Evolutionary conservation across 805 yeast genomes (phyloP).

Genomic region (Pichia gijzeniarum): DNA sequence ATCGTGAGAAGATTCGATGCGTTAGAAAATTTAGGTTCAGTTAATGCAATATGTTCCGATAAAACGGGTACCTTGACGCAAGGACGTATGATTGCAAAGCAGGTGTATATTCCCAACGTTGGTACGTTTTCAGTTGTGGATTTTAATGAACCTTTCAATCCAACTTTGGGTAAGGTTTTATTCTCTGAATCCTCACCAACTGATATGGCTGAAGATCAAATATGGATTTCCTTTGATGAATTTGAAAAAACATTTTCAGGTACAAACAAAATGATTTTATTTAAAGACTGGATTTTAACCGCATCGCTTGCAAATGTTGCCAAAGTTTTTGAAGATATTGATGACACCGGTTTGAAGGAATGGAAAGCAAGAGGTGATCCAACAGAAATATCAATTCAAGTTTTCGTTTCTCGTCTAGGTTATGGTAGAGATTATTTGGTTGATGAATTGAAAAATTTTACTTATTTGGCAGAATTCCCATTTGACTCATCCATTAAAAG

Average conservation of each 20-base stretch:
- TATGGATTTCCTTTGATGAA: conserved; percentile 25
- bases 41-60: conserved; percentile 75
- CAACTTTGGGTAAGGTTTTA: conserved; percentile 46
- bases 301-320: conserved; percentile 83
- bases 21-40: conserved; percentile 71
- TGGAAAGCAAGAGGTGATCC: conserved; percentile 90
- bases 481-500: conserved; percentile 70
- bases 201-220: conserved; percentile 22
- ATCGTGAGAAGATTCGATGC: conserved; percentile 74
- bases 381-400: conserved; percentile 84
- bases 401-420: conserved; percentile 56
- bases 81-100: conserved; percentile 70
- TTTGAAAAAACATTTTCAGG: conserved; percentile 14
- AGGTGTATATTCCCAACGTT: conserved; percentile 59
- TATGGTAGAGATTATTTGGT: conserved; percentile 40
- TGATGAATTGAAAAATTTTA: conserved; percentile 31
- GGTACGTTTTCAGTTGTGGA: conserved; percentile 53
- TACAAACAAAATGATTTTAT: conserved; percentile 20
- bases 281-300: conserved; percentile 48
- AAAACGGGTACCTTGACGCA: conserved; percentile 79
- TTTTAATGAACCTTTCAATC: conserved; percentile 58
- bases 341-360: conserved; percentile 29
- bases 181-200: conserved; percentile 33
- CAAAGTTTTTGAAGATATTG: conserved; percentile 43
- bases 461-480: conserved; percentile 60